Evolutionary conservation across 768 basidiomycete species (phyloP).

Genomic region (Hericium coralloides): DNA sequence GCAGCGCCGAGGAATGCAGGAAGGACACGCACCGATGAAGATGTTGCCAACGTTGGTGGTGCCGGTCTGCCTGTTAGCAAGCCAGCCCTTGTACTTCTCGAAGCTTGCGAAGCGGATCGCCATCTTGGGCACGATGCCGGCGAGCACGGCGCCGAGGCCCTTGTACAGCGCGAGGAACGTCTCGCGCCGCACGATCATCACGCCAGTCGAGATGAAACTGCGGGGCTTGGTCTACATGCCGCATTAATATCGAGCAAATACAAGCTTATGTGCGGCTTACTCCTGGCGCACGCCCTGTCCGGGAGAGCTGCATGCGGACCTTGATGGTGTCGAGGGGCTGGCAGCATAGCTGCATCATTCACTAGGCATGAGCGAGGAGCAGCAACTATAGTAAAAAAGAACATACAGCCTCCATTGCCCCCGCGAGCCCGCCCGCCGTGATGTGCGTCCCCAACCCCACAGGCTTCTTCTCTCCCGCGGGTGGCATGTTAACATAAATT

Average conservation of each 20-base stretch:
- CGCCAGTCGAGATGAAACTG: constrained; percentile 87
- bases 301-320: constrained; percentile 98
- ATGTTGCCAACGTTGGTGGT: constrained; percentile 72
- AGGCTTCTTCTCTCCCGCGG: constrained; percentile 23
- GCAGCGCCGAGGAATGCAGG: background rate
- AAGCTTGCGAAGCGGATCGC: constrained; percentile 97
- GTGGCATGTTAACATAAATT: background rate
- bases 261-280: constrained; percentile 36
- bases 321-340: constrained; percentile 99
- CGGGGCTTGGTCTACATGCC: constrained; percentile 71
- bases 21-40: constrained; percentile 62
- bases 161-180: constrained; percentile 96
- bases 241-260: constrained; percentile 15
- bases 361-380: background rate
- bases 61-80: constrained; percentile 71
- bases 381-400: background rate
- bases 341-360: constrained; percentile 49
- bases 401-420: constrained; percentile 85
- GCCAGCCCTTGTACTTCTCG: constrained; percentile 83
- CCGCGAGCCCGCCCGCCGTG: constrained; percentile 90
- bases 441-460: constrained; percentile 85
- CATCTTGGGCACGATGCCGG: constrained; percentile 99
- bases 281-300: constrained; percentile 67
- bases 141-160: constrained; percentile 91
- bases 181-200: constrained; percentile 81